phyloP scores from a whole-genome alignment of 768 basidiomycete genomes.

The Suillus luteus region DNA sequence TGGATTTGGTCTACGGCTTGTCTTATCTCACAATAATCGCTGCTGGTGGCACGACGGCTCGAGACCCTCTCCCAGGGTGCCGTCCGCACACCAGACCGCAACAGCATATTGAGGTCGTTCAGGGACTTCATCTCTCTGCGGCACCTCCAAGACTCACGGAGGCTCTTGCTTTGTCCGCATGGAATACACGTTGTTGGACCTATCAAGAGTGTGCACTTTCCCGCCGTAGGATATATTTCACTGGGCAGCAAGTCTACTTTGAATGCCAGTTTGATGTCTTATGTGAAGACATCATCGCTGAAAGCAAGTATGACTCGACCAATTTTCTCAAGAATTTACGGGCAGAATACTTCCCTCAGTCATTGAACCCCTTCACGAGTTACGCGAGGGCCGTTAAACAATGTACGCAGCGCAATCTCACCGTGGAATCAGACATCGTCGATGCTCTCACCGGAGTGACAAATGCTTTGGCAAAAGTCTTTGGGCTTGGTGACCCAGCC shows the following conservation, averaged over 20 bases:
- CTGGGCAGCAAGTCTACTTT: conserved; percentile 25
- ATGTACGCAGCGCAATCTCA: not conserved
- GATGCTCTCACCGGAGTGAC: conserved; percentile 3
- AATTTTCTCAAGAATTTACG: not conserved
- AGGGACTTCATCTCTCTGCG: conserved; percentile 23
- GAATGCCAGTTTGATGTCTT: conserved; percentile 24
- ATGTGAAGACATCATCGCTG: conserved; percentile 26
- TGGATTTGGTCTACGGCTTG: conserved; percentile 24
- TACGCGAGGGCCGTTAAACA: not conserved
- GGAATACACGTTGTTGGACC: conserved; percentile 28
- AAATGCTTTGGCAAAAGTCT: not conserved
- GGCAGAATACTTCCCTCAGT: conserved; percentile 3
- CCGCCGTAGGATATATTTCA: conserved; percentile 25
- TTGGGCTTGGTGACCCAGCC: not conserved
- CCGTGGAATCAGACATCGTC: not conserved
- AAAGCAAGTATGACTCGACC: conserved; percentile 14
- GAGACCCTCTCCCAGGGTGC: conserved; percentile 18
- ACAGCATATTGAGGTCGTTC: conserved; percentile 23
- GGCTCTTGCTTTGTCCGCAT: conserved; percentile 14
- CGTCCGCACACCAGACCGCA: conserved; percentile 14
- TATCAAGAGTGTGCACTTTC: conserved; percentile 25
- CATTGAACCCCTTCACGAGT: not conserved
- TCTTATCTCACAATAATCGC: conserved; percentile 25
- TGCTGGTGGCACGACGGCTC: conserved; percentile 17
- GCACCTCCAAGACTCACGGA: conserved; percentile 21